Conservation (phyloP, 2,329 filamentous ascomycete genomes). For the Diaporthe destruens region DNA sequence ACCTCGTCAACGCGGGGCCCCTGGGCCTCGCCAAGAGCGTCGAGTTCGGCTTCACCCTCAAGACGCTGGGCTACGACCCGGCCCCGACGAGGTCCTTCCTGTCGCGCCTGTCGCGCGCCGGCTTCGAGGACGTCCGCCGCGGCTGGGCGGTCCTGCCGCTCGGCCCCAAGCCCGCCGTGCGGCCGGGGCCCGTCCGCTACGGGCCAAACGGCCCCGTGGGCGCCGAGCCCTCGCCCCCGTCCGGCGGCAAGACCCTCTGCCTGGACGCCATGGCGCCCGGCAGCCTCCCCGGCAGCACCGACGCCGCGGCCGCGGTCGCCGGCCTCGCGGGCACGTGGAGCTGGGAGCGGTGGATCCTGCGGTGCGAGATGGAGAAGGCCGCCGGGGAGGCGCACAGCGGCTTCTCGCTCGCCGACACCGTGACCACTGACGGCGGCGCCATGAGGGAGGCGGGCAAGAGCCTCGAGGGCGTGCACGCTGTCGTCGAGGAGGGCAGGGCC, state of each 20-base stretch:
- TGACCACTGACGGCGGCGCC: constrained; percentile 60
- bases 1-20: constrained; percentile 87
- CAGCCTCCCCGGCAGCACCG: constrained; percentile 76
- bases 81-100: constrained; percentile 86
- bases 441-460: constrained; percentile 70
- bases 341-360: constrained; percentile 97
- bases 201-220: constrained; percentile 51
- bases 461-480: constrained; percentile 69
- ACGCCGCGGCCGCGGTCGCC: constrained; percentile 79
- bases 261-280: constrained; percentile 74
- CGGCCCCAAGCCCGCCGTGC: constrained; percentile 61
- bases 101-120: constrained; percentile 76
- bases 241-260: constrained; percentile 57
- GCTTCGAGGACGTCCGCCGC: constrained; percentile 84
- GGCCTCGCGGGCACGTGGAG: constrained; percentile 88
- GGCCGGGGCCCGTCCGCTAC: constrained; percentile 56
- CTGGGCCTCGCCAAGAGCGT: constrained; percentile 85
- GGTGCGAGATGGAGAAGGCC: constrained; percentile 84
- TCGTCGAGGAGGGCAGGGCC: constrained; percentile 73
- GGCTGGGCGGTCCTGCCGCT: constrained; percentile 92
- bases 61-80: constrained; percentile 90
- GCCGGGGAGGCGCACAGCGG: constrained; percentile 69
- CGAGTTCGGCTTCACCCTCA: constrained; percentile 92
- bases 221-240: constrained; percentile 51
- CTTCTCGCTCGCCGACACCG: constrained; percentile 63